A percentile compares a stretch with the other conserved stretches of the same genome.
Conservation (phyloP, 805 yeast genomes). For the Lipomyces lipofer region DNA sequence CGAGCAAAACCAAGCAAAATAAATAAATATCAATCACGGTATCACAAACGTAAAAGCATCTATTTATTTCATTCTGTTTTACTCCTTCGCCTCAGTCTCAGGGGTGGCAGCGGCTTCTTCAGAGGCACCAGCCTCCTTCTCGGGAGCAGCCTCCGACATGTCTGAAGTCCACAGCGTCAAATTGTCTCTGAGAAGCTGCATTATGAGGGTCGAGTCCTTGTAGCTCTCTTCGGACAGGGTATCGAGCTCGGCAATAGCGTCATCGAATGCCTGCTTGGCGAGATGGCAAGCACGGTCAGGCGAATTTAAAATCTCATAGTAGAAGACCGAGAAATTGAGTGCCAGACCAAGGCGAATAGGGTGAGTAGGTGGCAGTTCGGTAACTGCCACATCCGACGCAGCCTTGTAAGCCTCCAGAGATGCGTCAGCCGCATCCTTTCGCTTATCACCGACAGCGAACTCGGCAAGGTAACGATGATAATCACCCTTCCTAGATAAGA, state of each 20-base stretch:
- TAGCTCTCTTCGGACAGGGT: constrained; percentile 96
- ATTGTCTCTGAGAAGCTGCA: constrained; percentile 98
- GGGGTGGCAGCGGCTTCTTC: constrained; percentile 38
- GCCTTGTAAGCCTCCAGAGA: constrained; percentile 93
- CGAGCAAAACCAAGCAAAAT: background rate
- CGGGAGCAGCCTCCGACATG: constrained; percentile 72
- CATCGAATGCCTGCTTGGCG: constrained; percentile 99
- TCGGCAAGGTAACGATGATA: constrained; percentile 99
- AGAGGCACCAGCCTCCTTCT: too few relatives aligned
- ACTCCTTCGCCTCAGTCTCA: constrained; percentile 19
- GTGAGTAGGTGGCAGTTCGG: constrained; percentile 97
- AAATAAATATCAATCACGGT: background rate
- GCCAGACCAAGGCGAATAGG: constrained; percentile 98
- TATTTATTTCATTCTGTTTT: constrained; percentile 1
- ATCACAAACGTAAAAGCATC: background rate
- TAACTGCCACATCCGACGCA: constrained; percentile 95
- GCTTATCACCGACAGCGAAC: constrained; percentile 86
- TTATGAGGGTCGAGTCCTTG: constrained; percentile 96
- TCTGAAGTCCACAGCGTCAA: constrained; percentile 97
- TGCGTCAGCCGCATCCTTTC: constrained; percentile 87
- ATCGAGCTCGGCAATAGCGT: constrained; percentile 98
- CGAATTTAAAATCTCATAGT: constrained; percentile 95
- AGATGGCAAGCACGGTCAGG: constrained; percentile 99
- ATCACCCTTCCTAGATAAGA: constrained; percentile 69
- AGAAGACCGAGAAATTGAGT: constrained; percentile 94